A percentile compares a stretch with the other conserved stretches of the same genome.
Conservation (phyloP, 352 stramenopile species). For the Globisporangium viniferum region DNA sequence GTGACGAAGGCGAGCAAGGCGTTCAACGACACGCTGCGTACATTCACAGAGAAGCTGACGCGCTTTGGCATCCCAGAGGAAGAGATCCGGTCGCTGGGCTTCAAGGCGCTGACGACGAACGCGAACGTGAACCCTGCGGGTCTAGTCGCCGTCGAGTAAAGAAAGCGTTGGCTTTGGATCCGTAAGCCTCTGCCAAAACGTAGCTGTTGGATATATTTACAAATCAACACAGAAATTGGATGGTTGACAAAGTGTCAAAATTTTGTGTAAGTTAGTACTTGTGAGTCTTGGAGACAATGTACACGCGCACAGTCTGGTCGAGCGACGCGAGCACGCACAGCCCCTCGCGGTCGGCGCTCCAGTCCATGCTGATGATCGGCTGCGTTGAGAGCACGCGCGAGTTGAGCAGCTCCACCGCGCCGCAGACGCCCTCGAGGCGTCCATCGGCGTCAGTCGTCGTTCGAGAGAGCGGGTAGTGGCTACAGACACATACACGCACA, state of each 20-base stretch:
- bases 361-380: constrained; percentile 96
- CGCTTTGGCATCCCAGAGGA: constrained; percentile 74
- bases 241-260: too few relatives aligned
- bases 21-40: constrained; percentile 76
- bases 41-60: constrained; percentile 62
- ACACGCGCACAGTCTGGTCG: constrained; percentile 94
- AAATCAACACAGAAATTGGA: not conserved
- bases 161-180: not conserved
- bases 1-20: constrained; percentile 74
- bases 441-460: constrained; percentile 85
- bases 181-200: not conserved
- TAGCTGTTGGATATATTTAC: not conserved
- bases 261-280: constrained; percentile 33
- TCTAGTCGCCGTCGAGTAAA: constrained; percentile 49
- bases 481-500: constrained; percentile 16
- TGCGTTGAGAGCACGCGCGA: constrained; percentile 94
- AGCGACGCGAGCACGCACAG: constrained; percentile 90
- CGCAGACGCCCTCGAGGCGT: constrained; percentile 83
- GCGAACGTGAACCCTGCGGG: constrained; percentile 65
- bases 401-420: constrained; percentile 94
- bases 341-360: constrained; percentile 93
- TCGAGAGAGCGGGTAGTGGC: constrained; percentile 78
- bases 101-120: constrained; percentile 53
- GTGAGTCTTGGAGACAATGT: constrained; percentile 95
- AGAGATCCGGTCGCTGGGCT: constrained; percentile 61